These are phyloP conservation scores for Litsea cubeba DNA, from an alignment of 164 flowering plant species.

Conservation along the genomic window DNA sequence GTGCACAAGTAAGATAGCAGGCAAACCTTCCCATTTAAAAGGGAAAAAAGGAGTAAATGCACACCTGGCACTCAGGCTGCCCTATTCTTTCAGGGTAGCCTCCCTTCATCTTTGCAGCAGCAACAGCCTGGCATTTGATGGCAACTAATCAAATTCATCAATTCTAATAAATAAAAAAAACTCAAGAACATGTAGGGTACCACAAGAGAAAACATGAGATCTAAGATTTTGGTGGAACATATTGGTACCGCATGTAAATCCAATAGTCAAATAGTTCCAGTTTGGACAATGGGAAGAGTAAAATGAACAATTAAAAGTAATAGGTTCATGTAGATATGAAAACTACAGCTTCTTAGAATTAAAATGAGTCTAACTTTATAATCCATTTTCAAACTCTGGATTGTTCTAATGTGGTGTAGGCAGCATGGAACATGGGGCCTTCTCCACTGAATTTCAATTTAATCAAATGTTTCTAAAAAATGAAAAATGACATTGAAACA, in stretches of 20 bases:
- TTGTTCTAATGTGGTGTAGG: not conserved
- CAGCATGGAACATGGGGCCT: not conserved
- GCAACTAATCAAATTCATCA: slow-evolving; percentile 7
- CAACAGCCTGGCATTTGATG: slow-evolving; percentile 66
- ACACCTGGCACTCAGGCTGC: slow-evolving; percentile 97
- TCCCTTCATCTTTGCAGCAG: slow-evolving; percentile 82
- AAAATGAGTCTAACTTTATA: not conserved
- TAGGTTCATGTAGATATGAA: not conserved
- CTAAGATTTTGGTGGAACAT: not conserved
- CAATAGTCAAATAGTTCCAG: too few relatives aligned
- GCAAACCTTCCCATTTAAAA: not conserved
- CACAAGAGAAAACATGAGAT: not conserved
- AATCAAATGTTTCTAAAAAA: not conserved
- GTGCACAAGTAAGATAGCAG: not conserved
- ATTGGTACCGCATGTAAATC: not conserved
- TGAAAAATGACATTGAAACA: not conserved
- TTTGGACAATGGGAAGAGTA: too few relatives aligned
- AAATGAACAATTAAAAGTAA: not conserved
- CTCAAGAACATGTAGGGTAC: slow-evolving; percentile 1
- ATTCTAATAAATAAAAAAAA: slow-evolving; percentile 1
- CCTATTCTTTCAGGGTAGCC: slow-evolving; percentile 93
- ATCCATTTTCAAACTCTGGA: not conserved
- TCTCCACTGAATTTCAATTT: not conserved
- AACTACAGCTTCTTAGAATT: not conserved
- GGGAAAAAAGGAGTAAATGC: not conserved